phyloP scores from a whole-genome alignment of 257 asterid species.

The Mentha longifolia region DNA sequence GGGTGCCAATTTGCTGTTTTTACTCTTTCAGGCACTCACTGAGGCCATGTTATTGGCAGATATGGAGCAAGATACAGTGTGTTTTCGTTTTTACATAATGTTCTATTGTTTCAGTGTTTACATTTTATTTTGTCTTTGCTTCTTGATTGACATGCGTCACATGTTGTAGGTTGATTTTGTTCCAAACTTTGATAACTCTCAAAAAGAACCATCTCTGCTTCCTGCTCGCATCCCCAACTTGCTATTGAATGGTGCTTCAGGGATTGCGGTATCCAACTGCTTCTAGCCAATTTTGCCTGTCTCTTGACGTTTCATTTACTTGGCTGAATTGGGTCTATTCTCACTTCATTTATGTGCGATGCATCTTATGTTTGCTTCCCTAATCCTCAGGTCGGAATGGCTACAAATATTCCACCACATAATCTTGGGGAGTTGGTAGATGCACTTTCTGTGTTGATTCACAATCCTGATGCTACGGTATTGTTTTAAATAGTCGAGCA shows the following conservation, averaged over 20 bases:
- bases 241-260: constrained; percentile 93
- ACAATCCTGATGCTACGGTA: constrained; percentile 98
- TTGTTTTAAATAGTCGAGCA: constrained; percentile 33
- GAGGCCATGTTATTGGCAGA: constrained; percentile 96
- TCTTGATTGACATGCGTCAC: constrained; percentile 32
- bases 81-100: constrained; percentile 35
- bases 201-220: constrained; percentile 96
- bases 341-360: neutral
- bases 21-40: constrained; percentile 74
- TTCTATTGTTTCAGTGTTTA: constrained; percentile 10
- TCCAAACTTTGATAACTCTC: constrained; percentile 95
- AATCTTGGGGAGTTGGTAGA: constrained; percentile 98
- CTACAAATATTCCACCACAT: constrained; percentile 98
- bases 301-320: constrained; percentile 8
- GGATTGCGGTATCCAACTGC: constrained; percentile 80
- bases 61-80: constrained; percentile 84
- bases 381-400: constrained; percentile 91
- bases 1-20: constrained; percentile 18
- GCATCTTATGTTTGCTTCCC: constrained; percentile 25
- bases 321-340: constrained; percentile 15
- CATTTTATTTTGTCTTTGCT: constrained; percentile 24
- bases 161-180: constrained; percentile 85
- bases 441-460: constrained; percentile 85
- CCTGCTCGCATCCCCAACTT: constrained; percentile 95
- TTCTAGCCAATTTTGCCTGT: constrained; percentile 8